Conservation (phyloP, 2,329 filamentous ascomycete species). For the Xylariaceae sp. region DNA sequence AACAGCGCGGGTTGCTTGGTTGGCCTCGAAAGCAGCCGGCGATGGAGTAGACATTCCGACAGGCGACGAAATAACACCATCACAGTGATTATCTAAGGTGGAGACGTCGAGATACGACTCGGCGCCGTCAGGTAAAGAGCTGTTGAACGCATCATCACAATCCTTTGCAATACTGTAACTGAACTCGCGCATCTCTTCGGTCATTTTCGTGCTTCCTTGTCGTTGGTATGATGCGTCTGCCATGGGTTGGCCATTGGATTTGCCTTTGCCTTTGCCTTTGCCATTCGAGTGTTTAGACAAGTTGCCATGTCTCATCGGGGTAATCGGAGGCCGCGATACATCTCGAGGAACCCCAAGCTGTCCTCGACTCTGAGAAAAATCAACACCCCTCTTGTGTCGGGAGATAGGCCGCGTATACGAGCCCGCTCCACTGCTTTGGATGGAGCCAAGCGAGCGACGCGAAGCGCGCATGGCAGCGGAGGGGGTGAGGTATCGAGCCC, state of each 20-base stretch:
- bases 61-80: conserved; percentile 5
- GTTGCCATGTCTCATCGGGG: too few relatives aligned
- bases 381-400: conserved; percentile 51
- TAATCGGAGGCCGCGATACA: too few relatives aligned
- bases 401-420: conserved; percentile 42
- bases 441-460: conserved; percentile 47
- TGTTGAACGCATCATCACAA: conserved; percentile 89
- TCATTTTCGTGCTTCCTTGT: conserved; percentile 38
- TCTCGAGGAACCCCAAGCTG: conserved; percentile 22
- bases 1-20: conserved; percentile 10
- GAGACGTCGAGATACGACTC: conserved; percentile 16
- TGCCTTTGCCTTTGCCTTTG: conserved; percentile 10
- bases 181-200: conserved; percentile 78
- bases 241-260: conserved; percentile 22
- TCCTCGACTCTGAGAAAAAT: conserved; percentile 52
- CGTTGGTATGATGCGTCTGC: conserved; percentile 21
- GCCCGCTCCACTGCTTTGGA: conserved; percentile 45
- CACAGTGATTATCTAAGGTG: conserved; percentile 6
- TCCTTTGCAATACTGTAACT: conserved; percentile 84
- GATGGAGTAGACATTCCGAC: conserved; percentile 16
- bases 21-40: conserved; percentile 4
- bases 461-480: conserved; percentile 34
- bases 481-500: conserved; percentile 28
- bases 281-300: too few relatives aligned
- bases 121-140: conserved; percentile 43